These are phyloP conservation scores for Phaffia rhodozyma DNA, from an alignment of 1,284 basidiomycete genomes.

Conservation along the genomic window DNA sequence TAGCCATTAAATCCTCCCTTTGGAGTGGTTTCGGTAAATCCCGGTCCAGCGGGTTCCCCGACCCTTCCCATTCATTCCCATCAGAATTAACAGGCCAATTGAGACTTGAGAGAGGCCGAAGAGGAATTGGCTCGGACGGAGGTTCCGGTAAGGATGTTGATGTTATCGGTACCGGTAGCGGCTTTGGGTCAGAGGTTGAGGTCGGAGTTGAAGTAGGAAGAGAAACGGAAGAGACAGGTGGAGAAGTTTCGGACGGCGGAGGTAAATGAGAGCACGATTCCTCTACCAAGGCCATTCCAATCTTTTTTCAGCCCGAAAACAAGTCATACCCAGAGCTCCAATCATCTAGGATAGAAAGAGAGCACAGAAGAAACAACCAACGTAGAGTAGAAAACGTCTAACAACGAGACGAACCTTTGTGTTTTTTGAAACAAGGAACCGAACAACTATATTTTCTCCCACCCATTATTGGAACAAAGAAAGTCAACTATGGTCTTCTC, in stretches of 20 bases:
- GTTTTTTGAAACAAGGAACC: slow-evolving; percentile 32
- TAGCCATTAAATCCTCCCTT: slow-evolving; percentile 30
- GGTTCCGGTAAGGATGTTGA: no score
- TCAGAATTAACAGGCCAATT: no score
- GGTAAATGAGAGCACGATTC: slow-evolving; percentile 10
- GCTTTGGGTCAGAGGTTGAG: no score
- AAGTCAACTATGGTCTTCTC: slow-evolving; percentile 1
- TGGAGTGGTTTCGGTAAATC: slow-evolving; percentile 34
- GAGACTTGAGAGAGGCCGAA: no score
- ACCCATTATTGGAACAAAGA: slow-evolving; percentile 3
- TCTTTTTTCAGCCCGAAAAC: no score
- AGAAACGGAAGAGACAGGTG: background rate
- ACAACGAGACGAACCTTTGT: slow-evolving; percentile 27
- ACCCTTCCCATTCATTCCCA: no score
- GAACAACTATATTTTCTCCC: slow-evolving; percentile 29
- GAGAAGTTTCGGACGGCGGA: slow-evolving; percentile 8
- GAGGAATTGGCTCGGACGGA: no score
- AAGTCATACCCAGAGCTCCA: no score
- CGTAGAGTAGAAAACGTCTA: background rate
- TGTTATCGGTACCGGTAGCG: no score
- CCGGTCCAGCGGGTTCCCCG: slow-evolving; percentile 27
- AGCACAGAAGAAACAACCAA: no score
- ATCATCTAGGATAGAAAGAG: no score
- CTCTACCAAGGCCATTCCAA: background rate
- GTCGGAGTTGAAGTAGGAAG: no score